Percentiles rank a stretch among this genome's conserved stretches.
These are phyloP conservation scores for Mycena capillaripes DNA, from an alignment of 768 basidiomycete genomes.

Conservation along the genomic window DNA sequence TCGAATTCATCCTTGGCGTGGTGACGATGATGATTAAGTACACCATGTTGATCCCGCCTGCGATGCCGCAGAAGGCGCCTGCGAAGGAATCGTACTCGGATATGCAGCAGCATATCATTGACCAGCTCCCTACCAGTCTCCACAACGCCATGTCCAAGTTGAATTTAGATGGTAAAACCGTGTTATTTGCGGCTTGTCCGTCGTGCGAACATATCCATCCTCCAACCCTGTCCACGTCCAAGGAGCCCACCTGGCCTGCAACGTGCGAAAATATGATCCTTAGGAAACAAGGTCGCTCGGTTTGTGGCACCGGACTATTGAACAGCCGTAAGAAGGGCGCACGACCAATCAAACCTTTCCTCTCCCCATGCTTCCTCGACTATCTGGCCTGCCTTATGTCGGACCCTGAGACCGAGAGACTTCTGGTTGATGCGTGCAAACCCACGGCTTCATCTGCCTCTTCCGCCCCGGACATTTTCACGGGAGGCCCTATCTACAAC, in stretches of 20 bases:
- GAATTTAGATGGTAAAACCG: constrained; percentile 17
- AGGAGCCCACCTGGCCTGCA: not conserved
- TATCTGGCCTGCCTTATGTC: constrained; percentile 4
- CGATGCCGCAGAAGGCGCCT: not conserved
- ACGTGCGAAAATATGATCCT: constrained; percentile 1
- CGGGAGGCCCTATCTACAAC: constrained; percentile 29
- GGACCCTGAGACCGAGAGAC: constrained; percentile 3
- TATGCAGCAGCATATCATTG: constrained; percentile 1
- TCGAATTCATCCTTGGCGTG: constrained; percentile 38
- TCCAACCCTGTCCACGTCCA: not conserved
- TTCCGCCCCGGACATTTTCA: not conserved
- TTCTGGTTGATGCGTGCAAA: not conserved
- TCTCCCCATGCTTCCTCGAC: constrained; percentile 9
- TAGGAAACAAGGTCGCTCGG: not conserved
- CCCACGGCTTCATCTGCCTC: not conserved
- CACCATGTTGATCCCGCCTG: constrained; percentile 12
- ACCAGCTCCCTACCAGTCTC: constrained; percentile 11
- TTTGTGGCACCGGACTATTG: not conserved
- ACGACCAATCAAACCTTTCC: constrained; percentile 18
- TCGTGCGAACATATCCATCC: constrained; percentile 23
- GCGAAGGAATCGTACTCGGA: not conserved
- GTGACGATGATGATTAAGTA: constrained; percentile 34
- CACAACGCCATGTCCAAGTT: constrained; percentile 7
- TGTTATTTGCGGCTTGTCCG: constrained; percentile 14
- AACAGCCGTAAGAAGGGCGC: not conserved